phyloP scores from a whole-genome alignment of 345 rosid genomes.

The Diplotaxis tenuifolia region DNA sequence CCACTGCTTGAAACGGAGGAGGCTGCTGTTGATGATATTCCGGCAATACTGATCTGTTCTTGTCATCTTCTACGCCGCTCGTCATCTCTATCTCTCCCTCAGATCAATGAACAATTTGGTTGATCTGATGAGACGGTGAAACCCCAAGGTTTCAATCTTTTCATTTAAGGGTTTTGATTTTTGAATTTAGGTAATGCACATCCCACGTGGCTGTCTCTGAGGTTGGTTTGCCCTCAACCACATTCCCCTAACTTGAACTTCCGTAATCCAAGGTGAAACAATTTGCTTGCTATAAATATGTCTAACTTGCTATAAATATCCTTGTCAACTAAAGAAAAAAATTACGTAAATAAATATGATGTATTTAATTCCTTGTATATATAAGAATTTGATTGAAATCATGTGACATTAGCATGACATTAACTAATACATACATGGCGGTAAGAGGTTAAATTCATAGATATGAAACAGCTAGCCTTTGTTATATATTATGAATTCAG shows the following conservation, averaged over 20 bases:
- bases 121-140: slow-evolving; percentile 1
- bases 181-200: not conserved
- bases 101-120: not conserved
- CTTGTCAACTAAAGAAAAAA: not conserved
- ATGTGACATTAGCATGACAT: not conserved
- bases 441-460: not conserved
- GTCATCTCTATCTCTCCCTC: not conserved
- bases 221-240: not conserved
- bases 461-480: not conserved
- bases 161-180: not conserved
- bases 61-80: not conserved
- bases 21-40: no score
- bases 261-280: not conserved
- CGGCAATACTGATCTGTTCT: not conserved
- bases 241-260: not conserved
- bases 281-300: not conserved
- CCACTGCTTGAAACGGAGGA: not conserved
- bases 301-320: not conserved
- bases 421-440: not conserved
- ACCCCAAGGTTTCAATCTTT: not conserved
- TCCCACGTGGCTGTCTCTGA: not conserved
- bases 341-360: not conserved
- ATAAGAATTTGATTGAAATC: not conserved
- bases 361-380: not conserved
- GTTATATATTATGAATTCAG: not conserved